These are phyloP conservation scores for Zasmidium cellare DNA, from an alignment of 2,329 filamentous ascomycete genomes.

Conservation along the genomic window DNA sequence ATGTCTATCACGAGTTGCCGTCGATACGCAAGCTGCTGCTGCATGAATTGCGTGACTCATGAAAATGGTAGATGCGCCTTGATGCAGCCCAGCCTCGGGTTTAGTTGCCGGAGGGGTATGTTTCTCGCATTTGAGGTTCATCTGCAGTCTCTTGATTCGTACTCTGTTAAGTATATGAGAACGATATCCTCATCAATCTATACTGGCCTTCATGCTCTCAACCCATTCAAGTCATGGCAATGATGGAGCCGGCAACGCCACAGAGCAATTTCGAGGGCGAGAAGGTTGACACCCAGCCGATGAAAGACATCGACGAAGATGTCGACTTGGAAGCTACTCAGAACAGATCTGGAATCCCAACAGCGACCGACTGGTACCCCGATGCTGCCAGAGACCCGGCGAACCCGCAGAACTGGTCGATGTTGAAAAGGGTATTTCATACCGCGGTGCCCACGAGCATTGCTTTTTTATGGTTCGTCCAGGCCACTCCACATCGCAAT, in stretches of 20 bases:
- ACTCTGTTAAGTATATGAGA: too few species aligned
- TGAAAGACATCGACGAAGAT: not conserved
- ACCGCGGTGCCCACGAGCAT: constrained; percentile 7
- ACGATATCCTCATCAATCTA: too few species aligned
- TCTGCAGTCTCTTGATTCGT: too few species aligned
- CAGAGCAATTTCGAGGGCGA: not conserved
- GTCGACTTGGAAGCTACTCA: not conserved
- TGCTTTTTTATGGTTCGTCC: constrained; percentile 11
- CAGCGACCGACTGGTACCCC: constrained; percentile 19
- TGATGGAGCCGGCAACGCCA: not conserved
- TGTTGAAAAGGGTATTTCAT: constrained; percentile 6
- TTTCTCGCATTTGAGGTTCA: too few species aligned
- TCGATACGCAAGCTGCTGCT: too few species aligned
- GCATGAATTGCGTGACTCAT: too few species aligned
- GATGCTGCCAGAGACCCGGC: constrained; percentile 8
- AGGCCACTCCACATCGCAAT: not conserved
- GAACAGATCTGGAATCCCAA: not conserved
- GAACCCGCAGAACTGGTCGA: constrained; percentile 23
- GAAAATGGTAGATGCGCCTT: too few species aligned
- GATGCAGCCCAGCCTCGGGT: too few species aligned
- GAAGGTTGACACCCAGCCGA: not conserved
- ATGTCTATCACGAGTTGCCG: too few species aligned
- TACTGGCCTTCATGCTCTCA: too few species aligned
- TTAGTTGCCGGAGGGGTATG: too few species aligned
- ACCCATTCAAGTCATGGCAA: too few species aligned